A percentile compares a stretch with the other conserved stretches of the same genome.
Conservation (phyloP, 208 protist genomes). For the Kentomonas sorsogonicus region DNA sequence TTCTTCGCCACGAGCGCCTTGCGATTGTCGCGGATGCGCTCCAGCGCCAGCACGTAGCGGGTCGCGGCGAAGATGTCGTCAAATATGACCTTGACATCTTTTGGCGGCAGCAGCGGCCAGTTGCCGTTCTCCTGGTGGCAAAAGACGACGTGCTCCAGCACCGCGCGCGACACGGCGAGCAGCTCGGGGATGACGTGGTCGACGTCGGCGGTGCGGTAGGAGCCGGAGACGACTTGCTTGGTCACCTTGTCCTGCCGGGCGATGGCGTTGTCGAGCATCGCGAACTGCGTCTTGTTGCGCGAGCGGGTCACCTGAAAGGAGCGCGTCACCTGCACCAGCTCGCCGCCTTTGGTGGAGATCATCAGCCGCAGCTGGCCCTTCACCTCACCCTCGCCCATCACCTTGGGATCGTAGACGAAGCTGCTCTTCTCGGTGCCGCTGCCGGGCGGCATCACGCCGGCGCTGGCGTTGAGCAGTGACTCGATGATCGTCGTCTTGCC, state of each 20-base stretch:
- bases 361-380: constrained; percentile 97
- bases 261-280: constrained; percentile 92
- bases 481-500: constrained; percentile 99
- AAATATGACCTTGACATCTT: constrained; percentile 97
- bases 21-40: constrained; percentile 78
- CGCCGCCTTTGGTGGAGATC: constrained; percentile 77
- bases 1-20: constrained; percentile 79
- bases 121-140: constrained; percentile 98
- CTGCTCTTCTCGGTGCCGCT: constrained; percentile 85
- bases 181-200: constrained; percentile 95
- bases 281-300: constrained; percentile 85
- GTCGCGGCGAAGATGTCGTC: constrained; percentile 98
- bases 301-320: constrained; percentile 90
- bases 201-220: constrained; percentile 91
- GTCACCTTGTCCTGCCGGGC: constrained; percentile 86
- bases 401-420: constrained; percentile 98
- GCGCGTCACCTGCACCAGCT: constrained; percentile 89
- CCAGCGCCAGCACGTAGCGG: constrained; percentile 87
- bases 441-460: constrained; percentile 95
- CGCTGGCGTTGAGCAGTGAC: constrained; percentile 95
- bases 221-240: constrained; percentile 75
- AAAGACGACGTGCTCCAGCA: constrained; percentile 98
- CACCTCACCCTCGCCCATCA: constrained; percentile 92
- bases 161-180: constrained; percentile 95
- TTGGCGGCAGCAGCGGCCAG: constrained; percentile 93